Conservation (phyloP, 345 rosid genomes). For the Hibiscus mutabilis region DNA sequence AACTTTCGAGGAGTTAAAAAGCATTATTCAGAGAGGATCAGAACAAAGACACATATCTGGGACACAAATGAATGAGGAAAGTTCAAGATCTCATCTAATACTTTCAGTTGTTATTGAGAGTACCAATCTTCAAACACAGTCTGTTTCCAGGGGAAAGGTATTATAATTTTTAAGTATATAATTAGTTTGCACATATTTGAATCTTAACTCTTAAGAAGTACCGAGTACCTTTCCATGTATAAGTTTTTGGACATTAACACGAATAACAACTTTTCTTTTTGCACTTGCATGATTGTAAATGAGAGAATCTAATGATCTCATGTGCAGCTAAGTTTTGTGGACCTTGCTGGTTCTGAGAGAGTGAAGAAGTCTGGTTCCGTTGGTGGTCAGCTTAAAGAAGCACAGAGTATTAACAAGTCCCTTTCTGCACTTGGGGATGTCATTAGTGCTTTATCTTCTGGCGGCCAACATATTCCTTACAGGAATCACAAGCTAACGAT, state of each 20-base stretch:
- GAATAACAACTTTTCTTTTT: neutral
- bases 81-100: conserved; percentile 90
- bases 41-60: conserved; percentile 80
- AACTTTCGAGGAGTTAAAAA: conserved; percentile 61
- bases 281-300: neutral
- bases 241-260: neutral
- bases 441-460: conserved; percentile 81
- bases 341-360: conserved; percentile 97
- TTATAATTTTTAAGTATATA: neutral
- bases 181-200: neutral
- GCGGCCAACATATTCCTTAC: conserved; percentile 83
- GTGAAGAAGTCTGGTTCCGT: conserved; percentile 90
- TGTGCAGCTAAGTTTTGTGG: conserved; percentile 90
- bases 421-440: conserved; percentile 96
- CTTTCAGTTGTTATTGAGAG: conserved; percentile 86
- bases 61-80: conserved; percentile 95
- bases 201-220: neutral
- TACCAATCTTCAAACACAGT: conserved; percentile 88
- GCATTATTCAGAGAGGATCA: conserved; percentile 72
- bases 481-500: conserved; percentile 91
- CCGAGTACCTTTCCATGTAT: neutral
- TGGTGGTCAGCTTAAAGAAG: conserved; percentile 87
- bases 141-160: conserved; percentile 94
- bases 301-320: conserved; percentile 2
- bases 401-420: conserved; percentile 93